Base-by-base conservation (phyloP, 106 monocot species). In the Iris macrosiphon region DNA sequence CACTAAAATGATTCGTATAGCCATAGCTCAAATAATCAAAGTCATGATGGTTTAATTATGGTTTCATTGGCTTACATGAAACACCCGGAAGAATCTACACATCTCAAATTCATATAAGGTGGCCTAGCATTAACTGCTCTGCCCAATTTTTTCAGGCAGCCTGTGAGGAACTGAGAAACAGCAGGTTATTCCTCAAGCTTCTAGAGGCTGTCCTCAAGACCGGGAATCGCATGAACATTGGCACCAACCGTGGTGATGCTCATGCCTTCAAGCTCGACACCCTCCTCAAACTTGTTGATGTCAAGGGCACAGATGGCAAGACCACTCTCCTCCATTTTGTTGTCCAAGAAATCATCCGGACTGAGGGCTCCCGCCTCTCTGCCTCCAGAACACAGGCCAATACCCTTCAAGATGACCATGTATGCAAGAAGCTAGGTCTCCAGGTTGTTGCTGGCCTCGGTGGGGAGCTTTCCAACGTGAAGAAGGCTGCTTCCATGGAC, bases 401-500 rank as follows among this genome's bases (percentile, higher is more conserved):
- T 39, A 63, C 38, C 31, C 52, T 60, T 11, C 16, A 35, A 9
- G 76, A 73, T 30, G 76, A 76, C 8, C 55, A 49, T 1, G 68
- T 64, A 19, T 59, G 62, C 57, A 70, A 55, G 45, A 78, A 59
- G 28, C 40, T 65, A 1, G 84, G 84, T 4, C 75, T 85, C 16
- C 61, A 73, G 28, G 49, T 68, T 19, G 84, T 85, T 14, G 47
- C 84, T 12, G 46, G 65, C 1, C 64, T 85, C 0, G 72, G 69
- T 1, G 28, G 45, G 1, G 79, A 79, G 31, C 79, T 85, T 6
- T 35, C 54, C 41, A 76, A 69, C 39, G 84, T 85, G 38, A 85
- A 79, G 59, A 85, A 76, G 28, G 71, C 84, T 4, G 84, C 84
- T 10, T 31, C 79, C 11, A 79, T 79, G 68, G 84, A 85, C 51